Conservation (phyloP, 2,329 filamentous ascomycete species). For the Sarocladium brachiariae region DNA sequence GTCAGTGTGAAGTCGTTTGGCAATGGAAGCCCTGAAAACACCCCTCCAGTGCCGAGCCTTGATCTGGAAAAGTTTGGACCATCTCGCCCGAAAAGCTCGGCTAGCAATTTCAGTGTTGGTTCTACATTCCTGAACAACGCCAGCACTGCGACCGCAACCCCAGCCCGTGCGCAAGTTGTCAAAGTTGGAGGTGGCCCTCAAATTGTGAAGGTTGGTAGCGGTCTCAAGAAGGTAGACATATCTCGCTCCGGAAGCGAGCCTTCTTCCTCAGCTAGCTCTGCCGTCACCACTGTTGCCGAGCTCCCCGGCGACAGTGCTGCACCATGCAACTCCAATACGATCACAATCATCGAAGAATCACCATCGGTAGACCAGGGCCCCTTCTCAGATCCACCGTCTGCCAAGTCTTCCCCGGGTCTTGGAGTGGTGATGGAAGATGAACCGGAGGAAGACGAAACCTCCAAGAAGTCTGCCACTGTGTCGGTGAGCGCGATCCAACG, state of each 20-base stretch:
- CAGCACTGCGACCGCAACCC: constrained; percentile 43
- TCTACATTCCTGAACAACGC: constrained; percentile 63
- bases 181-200: constrained; percentile 47
- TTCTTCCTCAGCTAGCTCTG: constrained; percentile 3
- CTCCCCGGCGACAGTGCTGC: constrained; percentile 2
- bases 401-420: constrained; percentile 33
- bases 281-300: neutral
- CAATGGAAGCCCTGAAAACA: constrained; percentile 43
- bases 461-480: constrained; percentile 18
- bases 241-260: constrained; percentile 24
- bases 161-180: constrained; percentile 52
- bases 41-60: constrained; percentile 68
- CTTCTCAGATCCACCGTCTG: constrained; percentile 46
- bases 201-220: constrained; percentile 33
- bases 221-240: constrained; percentile 38
- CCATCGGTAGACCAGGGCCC: constrained; percentile 47
- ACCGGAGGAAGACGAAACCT: constrained; percentile 30
- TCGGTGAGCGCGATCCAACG: constrained; percentile 16
- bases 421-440: constrained; percentile 51
- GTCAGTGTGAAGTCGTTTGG: constrained; percentile 79
- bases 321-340: neutral
- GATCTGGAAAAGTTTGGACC: constrained; percentile 54
- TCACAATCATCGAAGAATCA: constrained; percentile 39
- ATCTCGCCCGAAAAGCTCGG: constrained; percentile 44
- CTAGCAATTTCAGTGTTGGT: constrained; percentile 58